Conservation (phyloP, 2,329 filamentous ascomycete genomes). For the Pseudocercospora ulei region DNA sequence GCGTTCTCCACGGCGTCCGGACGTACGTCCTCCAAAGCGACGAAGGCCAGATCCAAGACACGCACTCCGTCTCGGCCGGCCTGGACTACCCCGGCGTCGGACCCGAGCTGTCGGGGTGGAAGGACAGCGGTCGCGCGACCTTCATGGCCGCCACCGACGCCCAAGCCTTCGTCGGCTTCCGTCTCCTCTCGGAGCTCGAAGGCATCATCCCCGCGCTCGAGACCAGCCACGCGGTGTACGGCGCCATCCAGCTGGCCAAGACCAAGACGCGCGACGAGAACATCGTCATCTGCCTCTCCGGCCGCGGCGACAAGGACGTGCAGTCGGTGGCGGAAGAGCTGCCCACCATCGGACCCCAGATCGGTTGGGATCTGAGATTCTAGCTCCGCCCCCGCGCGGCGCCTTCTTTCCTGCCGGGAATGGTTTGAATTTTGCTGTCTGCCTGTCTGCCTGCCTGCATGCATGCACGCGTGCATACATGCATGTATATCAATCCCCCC, state of each 20-base stretch:
- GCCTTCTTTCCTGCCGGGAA: too few relatives aligned
- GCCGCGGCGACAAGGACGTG: slow-evolving; percentile 94
- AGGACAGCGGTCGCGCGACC: slow-evolving; percentile 74
- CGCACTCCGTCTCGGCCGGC: slow-evolving; percentile 91
- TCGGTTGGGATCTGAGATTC: slow-evolving; percentile 59
- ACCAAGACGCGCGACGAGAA: slow-evolving; percentile 81
- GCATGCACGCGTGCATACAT: too few relatives aligned
- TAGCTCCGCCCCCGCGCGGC: too few relatives aligned
- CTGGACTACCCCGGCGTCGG: slow-evolving; percentile 96
- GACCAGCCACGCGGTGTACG: slow-evolving; percentile 83
- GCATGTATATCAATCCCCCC: too few relatives aligned
- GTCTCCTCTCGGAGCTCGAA: slow-evolving; percentile 73
- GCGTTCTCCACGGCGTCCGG: slow-evolving; percentile 87
- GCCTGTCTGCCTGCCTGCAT: neutral
- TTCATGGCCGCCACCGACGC: slow-evolving; percentile 89
- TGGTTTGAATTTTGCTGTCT: neutral
- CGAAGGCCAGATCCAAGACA: slow-evolving; percentile 87
- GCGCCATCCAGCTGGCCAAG: slow-evolving; percentile 82
- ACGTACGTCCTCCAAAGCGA: slow-evolving; percentile 91
- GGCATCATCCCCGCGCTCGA: slow-evolving; percentile 96
- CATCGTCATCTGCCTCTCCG: slow-evolving; percentile 85
- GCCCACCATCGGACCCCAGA: slow-evolving; percentile 76
- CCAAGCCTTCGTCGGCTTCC: slow-evolving; percentile 80
- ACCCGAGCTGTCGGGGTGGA: slow-evolving; percentile 85
- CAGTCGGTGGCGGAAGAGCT: slow-evolving; percentile 95